These are phyloP conservation scores for Stephania yunnanensis DNA, from an alignment of 164 flowering plant genomes.

Conservation along the genomic window DNA sequence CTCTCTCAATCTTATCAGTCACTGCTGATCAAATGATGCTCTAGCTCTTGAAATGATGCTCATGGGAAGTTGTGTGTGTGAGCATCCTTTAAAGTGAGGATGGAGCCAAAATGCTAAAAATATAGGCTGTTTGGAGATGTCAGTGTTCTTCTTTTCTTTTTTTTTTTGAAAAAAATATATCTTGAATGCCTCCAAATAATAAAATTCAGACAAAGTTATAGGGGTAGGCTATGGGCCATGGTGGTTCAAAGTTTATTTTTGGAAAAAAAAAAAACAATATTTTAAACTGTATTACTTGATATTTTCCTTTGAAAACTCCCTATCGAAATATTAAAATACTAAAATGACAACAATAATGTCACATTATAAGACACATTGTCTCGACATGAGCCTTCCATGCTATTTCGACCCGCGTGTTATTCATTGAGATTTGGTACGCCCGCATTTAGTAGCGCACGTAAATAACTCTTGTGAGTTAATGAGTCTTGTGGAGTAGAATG, in stretches of 20 bases:
- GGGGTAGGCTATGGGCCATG: slow-evolving; percentile 16
- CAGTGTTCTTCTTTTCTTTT: slow-evolving; percentile 19
- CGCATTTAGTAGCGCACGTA: too few species aligned
- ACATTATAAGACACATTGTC: too few species aligned
- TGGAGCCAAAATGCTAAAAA: slow-evolving; percentile 24
- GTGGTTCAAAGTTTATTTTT: slow-evolving; percentile 1
- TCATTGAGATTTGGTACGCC: too few species aligned
- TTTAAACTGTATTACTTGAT: not conserved
- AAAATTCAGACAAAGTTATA: slow-evolving; percentile 24
- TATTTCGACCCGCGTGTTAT: too few species aligned
- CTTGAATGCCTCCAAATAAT: slow-evolving; percentile 27
- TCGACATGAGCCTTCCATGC: too few species aligned
- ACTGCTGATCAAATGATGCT: not conserved
- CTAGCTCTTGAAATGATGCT: not conserved
- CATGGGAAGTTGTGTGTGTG: slow-evolving; percentile 16
- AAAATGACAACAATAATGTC: too few species aligned
- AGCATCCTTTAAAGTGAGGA: slow-evolving; percentile 33
- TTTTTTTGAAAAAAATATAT: not conserved
- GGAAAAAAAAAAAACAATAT: not conserved
- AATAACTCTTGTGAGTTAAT: too few species aligned
- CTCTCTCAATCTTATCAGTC: not conserved
- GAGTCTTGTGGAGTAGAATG: too few species aligned
- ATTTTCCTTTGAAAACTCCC: too few species aligned
- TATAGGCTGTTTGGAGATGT: slow-evolving; percentile 14
- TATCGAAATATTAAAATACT: too few species aligned